Evolutionary conservation across 495 filamentous ascomycete genomes (phyloP).

Genomic region (Penicillium salamii): DNA sequence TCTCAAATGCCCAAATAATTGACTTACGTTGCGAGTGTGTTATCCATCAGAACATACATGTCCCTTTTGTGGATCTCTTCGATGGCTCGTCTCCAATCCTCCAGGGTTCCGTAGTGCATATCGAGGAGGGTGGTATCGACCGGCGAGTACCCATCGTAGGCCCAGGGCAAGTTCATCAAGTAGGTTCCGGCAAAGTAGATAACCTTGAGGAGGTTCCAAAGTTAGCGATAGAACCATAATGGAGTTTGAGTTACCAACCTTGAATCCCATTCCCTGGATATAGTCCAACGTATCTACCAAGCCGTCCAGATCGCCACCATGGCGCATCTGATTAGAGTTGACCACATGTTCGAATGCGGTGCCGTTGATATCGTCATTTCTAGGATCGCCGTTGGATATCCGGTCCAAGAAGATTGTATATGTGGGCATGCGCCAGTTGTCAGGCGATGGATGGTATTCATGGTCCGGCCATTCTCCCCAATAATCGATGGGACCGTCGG

Average conservation of each 20-base stretch:
- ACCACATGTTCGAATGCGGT: slow-evolving; percentile 31
- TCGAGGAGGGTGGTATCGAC: slow-evolving; percentile 39
- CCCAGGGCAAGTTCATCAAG: slow-evolving; percentile 42
- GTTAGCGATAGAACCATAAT: background rate
- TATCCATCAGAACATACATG: slow-evolving; percentile 42
- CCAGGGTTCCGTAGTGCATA: slow-evolving; percentile 34
- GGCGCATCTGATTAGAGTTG: slow-evolving; percentile 36
- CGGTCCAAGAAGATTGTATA: slow-evolving; percentile 41
- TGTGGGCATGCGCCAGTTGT: slow-evolving; percentile 43
- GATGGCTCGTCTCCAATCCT: slow-evolving; percentile 33
- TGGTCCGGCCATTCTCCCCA: slow-evolving; percentile 41
- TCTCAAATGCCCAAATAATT: background rate
- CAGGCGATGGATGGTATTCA: slow-evolving; percentile 36
- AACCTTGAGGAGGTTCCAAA: slow-evolving; percentile 12
- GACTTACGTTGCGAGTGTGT: slow-evolving; percentile 38
- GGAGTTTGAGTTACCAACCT: slow-evolving; percentile 4
- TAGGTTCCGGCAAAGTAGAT: slow-evolving; percentile 39
- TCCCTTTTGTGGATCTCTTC: slow-evolving; percentile 33
- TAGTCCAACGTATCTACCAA: slow-evolving; percentile 36
- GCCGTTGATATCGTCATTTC: slow-evolving; percentile 15
- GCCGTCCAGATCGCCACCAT: slow-evolving; percentile 37
- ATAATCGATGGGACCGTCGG: slow-evolving; percentile 30
- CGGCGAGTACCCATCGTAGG: slow-evolving; percentile 39
- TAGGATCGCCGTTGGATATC: slow-evolving; percentile 37
- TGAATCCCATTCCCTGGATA: slow-evolving; percentile 40